phyloP scores from a whole-genome alignment of 164 flowering plant species.

The Malania oleifera region DNA sequence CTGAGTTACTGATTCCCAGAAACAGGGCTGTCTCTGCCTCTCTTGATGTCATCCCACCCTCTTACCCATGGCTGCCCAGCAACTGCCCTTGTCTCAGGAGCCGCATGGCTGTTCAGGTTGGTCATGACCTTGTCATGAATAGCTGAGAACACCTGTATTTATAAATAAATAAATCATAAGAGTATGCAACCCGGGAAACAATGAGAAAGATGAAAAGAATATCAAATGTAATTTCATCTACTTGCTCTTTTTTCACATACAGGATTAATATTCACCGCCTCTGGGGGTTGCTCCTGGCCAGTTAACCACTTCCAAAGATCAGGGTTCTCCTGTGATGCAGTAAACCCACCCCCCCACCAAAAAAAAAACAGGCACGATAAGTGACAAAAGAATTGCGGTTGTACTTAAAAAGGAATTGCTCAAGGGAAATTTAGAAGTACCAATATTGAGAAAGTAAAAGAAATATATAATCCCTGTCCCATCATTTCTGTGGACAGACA shows the following conservation, averaged over 20 bases:
- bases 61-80: slow-evolving; percentile 97
- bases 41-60: slow-evolving; percentile 94
- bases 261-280: slow-evolving; percentile 59
- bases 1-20: slow-evolving; percentile 51
- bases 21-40: slow-evolving; percentile 53
- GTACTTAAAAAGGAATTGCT: too few relatives aligned
- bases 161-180: neutral
- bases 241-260: slow-evolving; percentile 33
- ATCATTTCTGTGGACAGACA: too few relatives aligned
- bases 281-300: slow-evolving; percentile 87
- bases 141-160: slow-evolving; percentile 63
- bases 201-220: neutral
- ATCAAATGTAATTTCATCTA: neutral
- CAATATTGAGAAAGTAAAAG: too few relatives aligned
- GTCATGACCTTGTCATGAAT: slow-evolving; percentile 52
- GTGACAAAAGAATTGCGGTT: neutral
- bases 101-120: slow-evolving; percentile 62
- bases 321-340: slow-evolving; percentile 69
- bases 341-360: neutral
- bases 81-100: slow-evolving; percentile 83
- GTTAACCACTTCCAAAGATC: slow-evolving; percentile 93
- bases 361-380: neutral
- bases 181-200: neutral
- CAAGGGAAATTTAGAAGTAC: too few relatives aligned
- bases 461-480: too few relatives aligned